phyloP scores from a whole-genome alignment of 352 stramenopile species.

The Thalassiosira mediterranea region DNA sequence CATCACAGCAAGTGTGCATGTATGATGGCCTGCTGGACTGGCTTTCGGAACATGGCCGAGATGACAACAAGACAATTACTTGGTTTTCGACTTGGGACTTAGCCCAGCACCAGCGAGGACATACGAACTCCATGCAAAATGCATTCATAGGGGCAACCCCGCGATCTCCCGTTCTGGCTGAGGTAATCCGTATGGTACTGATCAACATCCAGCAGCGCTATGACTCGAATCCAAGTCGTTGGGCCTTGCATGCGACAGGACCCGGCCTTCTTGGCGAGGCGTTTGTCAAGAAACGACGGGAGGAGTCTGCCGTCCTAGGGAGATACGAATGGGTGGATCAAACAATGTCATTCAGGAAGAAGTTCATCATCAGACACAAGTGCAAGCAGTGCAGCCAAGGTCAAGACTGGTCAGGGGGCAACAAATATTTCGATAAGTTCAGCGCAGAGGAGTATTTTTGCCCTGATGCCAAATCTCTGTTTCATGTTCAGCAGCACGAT shows the following conservation, averaged over 20 bases:
- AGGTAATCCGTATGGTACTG: neutral
- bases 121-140: constrained; percentile 20
- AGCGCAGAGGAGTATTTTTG: neutral
- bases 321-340: no score
- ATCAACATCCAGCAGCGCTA: constrained; percentile 26
- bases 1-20: constrained; percentile 11
- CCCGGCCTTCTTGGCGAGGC: neutral
- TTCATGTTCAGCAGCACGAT: no score
- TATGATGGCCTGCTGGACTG: constrained; percentile 27
- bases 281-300: no score
- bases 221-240: constrained; percentile 10
- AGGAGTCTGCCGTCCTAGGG: no score
- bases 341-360: no score
- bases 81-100: constrained; percentile 17
- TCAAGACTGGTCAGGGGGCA: constrained; percentile 30
- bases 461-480: no score
- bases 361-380: constrained; percentile 21
- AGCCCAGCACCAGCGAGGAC: neutral
- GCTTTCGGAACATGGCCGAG: no score
- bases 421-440: constrained; percentile 39
- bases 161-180: constrained; percentile 13
- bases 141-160: constrained; percentile 23
- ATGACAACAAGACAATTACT: constrained; percentile 5
- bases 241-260: neutral
- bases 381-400: constrained; percentile 23